Evolutionary conservation across 371 early-diverging fungal species (phyloP).

Genomic region (Mortierella sp.): DNA sequence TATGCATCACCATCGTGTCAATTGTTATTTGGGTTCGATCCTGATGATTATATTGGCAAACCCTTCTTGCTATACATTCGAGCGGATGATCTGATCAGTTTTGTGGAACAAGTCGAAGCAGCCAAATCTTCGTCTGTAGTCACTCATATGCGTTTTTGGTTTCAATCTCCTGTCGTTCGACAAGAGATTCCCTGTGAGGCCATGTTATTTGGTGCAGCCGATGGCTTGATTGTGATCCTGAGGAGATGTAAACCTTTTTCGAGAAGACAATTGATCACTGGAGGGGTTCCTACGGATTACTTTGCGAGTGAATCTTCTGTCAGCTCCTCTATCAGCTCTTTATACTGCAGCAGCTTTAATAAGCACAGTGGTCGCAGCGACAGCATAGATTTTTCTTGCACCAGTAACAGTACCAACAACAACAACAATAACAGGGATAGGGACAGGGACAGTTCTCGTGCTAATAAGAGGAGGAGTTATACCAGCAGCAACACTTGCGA

Average conservation of each 20-base stretch:
- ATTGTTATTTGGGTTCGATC: conserved; percentile 31
- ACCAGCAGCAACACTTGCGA: not conserved
- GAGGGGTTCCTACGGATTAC: conserved; percentile 5
- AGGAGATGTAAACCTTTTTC: conserved; percentile 41
- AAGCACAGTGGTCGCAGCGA: not conserved
- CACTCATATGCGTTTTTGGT: conserved; percentile 54
- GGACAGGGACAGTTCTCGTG: not conserved
- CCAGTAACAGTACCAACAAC: no score
- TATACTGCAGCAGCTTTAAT: not conserved
- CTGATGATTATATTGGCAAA: conserved; percentile 27
- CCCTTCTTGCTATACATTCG: conserved; percentile 45
- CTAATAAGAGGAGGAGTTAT: not conserved
- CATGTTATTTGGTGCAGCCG: conserved; percentile 50
- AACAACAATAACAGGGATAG: no score
- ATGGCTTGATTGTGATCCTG: conserved; percentile 42
- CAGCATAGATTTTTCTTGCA: not conserved
- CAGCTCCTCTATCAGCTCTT: not conserved
- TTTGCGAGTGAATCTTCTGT: conserved; percentile 11
- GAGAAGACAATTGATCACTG: conserved; percentile 22
- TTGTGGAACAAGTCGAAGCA: conserved; percentile 47
- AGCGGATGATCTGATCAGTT: conserved; percentile 34
- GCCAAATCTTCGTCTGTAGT: conserved; percentile 46
- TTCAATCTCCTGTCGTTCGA: conserved; percentile 36
- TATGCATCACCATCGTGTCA: conserved; percentile 51
- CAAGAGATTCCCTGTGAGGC: conserved; percentile 53